These are phyloP conservation scores for Macrolepiota fuliginosa DNA, from an alignment of 768 basidiomycete species.

Conservation along the genomic window DNA sequence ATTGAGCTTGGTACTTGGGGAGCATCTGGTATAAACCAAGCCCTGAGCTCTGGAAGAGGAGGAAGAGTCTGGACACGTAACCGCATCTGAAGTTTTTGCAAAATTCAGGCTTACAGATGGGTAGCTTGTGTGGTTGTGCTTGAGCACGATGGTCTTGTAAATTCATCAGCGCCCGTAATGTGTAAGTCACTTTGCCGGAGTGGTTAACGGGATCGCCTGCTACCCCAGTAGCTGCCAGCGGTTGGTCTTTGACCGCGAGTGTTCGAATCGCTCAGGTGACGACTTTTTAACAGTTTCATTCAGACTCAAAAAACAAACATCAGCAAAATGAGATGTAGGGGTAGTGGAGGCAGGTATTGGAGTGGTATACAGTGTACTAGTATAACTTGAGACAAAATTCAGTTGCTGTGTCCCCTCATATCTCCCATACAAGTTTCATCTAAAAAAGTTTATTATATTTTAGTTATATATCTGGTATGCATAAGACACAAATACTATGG, in stretches of 20 bases:
- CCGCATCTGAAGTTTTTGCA: slow-evolving; percentile 35
- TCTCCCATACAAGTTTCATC: too few relatives aligned
- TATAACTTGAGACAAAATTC: too few relatives aligned
- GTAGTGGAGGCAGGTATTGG: too few relatives aligned
- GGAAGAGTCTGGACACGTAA: slow-evolving; percentile 45
- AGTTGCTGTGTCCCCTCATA: too few relatives aligned
- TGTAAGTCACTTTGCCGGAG: slow-evolving; percentile 85
- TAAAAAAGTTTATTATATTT: too few relatives aligned
- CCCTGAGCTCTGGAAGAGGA: slow-evolving; percentile 48
- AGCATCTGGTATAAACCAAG: slow-evolving; percentile 46
- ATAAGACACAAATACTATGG: too few relatives aligned
- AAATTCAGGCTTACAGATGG: not conserved
- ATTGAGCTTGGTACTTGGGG: slow-evolving; percentile 15
- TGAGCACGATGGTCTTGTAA: not conserved
- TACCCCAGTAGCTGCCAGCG: slow-evolving; percentile 30
- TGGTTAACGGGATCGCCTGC: slow-evolving; percentile 89
- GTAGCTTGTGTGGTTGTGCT: not conserved
- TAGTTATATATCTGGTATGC: too few relatives aligned
- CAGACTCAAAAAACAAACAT: too few relatives aligned
- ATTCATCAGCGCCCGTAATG: not conserved
- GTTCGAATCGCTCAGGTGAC: slow-evolving; percentile 35
- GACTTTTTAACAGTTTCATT: slow-evolving; percentile 20
- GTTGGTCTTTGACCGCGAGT: slow-evolving; percentile 31
- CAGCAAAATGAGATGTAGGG: too few relatives aligned
- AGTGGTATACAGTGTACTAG: too few relatives aligned